Conservation (phyloP, 495 filamentous ascomycete genomes). For the Daldinia bambusicola region DNA sequence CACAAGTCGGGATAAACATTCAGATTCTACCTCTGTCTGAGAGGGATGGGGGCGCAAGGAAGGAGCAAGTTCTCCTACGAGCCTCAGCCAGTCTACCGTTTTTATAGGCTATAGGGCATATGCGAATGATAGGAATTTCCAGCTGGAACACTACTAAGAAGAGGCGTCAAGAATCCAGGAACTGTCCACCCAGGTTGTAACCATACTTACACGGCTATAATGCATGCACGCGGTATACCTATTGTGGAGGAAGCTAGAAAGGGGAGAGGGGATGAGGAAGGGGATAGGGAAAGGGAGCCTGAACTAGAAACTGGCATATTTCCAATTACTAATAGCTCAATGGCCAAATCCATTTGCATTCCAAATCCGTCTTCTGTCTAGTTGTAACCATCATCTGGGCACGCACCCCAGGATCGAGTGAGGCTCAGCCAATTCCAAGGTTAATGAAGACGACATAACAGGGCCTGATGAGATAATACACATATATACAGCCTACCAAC, state of each 20-base stretch:
- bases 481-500: slow-evolving; percentile 13
- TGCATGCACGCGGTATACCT: not conserved
- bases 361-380: not conserved
- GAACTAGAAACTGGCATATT: not conserved
- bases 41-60: not conserved
- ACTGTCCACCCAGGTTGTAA: not conserved
- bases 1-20: not conserved
- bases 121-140: not conserved
- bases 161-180: not conserved
- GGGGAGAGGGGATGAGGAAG: not conserved
- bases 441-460: not conserved
- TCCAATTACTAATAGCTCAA: not conserved
- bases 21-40: not conserved
- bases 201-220: not conserved
- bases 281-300: not conserved
- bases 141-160: not conserved
- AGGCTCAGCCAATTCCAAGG: not conserved
- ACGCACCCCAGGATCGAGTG: not conserved
- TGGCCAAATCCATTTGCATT: not conserved
- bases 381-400: not conserved
- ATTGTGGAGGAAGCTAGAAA: not conserved
- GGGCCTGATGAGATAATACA: not conserved
- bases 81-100: not conserved
- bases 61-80: not conserved
- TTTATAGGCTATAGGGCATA: not conserved